Percentiles rank a stretch among this genome's conserved stretches.
These are phyloP conservation scores for Cladosporium sp. DNA, from an alignment of 2,329 filamentous ascomycete genomes.

Conservation along the genomic window DNA sequence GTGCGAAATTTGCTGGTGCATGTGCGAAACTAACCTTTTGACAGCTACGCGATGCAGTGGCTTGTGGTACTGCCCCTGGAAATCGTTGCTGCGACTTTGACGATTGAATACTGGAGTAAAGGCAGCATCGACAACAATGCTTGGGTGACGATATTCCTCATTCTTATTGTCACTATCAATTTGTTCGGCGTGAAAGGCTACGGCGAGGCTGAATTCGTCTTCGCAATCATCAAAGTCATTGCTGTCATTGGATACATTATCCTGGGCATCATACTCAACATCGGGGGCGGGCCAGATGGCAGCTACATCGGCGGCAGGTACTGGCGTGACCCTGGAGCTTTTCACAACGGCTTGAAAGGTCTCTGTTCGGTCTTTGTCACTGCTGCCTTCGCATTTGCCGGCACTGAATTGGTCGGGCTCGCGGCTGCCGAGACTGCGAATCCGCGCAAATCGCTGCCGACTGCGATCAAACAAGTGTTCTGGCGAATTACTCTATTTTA, in stretches of 20 bases:
- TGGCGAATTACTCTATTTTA: slow-evolving; percentile 40
- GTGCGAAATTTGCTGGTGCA: not conserved
- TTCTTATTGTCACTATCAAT: slow-evolving; percentile 34
- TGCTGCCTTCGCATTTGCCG: slow-evolving; percentile 62
- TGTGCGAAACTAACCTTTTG: slow-evolving; percentile 17
- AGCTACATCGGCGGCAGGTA: slow-evolving; percentile 63
- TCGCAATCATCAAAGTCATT: slow-evolving; percentile 39
- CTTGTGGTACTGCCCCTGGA: slow-evolving; percentile 37
- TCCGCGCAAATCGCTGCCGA: slow-evolving; percentile 47
- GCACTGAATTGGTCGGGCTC: slow-evolving; percentile 63
- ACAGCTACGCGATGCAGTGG: slow-evolving; percentile 37
- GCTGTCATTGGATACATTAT: slow-evolving; percentile 65
- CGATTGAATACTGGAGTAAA: slow-evolving; percentile 35
- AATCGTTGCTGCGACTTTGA: slow-evolving; percentile 36
- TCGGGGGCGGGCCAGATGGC: slow-evolving; percentile 55
- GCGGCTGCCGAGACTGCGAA: slow-evolving; percentile 55
- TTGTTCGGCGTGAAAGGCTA: slow-evolving; percentile 38
- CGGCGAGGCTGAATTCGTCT: slow-evolving; percentile 39
- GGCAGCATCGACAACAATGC: slow-evolving; percentile 34
- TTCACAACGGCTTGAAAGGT: slow-evolving; percentile 62
- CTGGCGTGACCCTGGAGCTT: slow-evolving; percentile 39
- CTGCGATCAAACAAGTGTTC: slow-evolving; percentile 38
- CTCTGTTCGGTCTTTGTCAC: slow-evolving; percentile 65
- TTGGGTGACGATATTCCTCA: slow-evolving; percentile 38
- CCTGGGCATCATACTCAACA: slow-evolving; percentile 60